Evolutionary conservation across 2,329 filamentous ascomycete species (phyloP), one percentile per base, ranked within the genome.

Genomic region (Fusarium zealandicum): DNA sequence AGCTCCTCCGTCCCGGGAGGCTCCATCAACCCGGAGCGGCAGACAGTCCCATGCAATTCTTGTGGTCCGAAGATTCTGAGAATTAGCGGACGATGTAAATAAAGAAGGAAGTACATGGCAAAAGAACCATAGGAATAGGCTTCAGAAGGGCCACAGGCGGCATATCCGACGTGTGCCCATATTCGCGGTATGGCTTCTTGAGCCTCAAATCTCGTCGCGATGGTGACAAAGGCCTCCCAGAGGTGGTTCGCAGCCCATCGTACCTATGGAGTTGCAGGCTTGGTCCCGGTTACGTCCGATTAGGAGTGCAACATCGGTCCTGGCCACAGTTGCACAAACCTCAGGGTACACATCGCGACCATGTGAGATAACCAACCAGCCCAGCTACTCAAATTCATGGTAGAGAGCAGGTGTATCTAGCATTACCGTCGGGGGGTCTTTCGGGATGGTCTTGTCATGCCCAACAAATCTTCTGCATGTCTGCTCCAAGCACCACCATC

Each of bases 401-500:
- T 25, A 25, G 22, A 25, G 20, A 20, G 22, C 6, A 25, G 22
- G 6, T 25, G 22, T 25, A 25, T 25, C 7, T 8, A 25, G 22
- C 22, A n/a, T 40, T 38, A 45, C 27, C 49, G 40, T 27, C 51
- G 53, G 14, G 38, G 22, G 12, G 35, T 39, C 30, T 49, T 56
- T 44, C 51, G 59, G 70, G 40, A 75, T 30, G 86, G 87, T 40
- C 83, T 78, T 66, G 80, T 84, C 65, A 76, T 82, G 31, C 83
- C 85, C 57, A 90, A 82, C 39, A 90, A 67, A 69, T 90, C 88
- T 60, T 83, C 79, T 1, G 88, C 87, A 67, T 90, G 87, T 18
- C 79, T 81, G 62, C 86, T 90, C 88, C 88, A 90, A 0, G 88
- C 83, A 3, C 87, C 87, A 13, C 82, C 75, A 61, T 82, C 83